Base-by-base conservation (phyloP, 192 early-diverging fungal genomes). In the Coemansia sp. region DNA sequence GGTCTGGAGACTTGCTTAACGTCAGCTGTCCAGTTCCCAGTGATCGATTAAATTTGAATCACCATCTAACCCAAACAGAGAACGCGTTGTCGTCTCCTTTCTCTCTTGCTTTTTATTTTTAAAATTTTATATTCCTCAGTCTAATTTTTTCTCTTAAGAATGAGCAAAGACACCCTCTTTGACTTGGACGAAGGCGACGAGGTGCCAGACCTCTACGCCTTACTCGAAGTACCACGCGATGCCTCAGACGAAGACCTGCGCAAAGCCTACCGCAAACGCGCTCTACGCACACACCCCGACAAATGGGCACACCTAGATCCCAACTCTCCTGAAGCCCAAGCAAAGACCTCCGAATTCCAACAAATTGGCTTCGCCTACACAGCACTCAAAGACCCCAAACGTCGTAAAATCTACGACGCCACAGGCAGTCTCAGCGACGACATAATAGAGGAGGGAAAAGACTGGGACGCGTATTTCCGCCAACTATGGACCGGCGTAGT, bases 211-310 rank as follows among this genome's bases (percentile, higher is more conserved):
- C 91, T 92, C 68, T 99, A 99, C 78, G 91, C 90, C 52, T 53
- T 95, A 12, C 87, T 99, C 12, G 89, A 87, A 6, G 92, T 96
- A 5, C 36, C 80, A 12, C 69, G 86, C 16, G 85, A 82, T 27
- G 96, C 96, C 9, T 91, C 89, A 16, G 83, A 87, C 29, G 88
- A 86, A 8, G 90, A 93, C 39, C 95, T 99, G 74, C 98, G 98
- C 76, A 95, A 94, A 74, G 94, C 91, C 9, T 98, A 98, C 87
- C 90, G 94, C 66, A 82, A 89, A 36, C 81, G 89, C 39, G 97
- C 95, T 5, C 84, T 95, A 12, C 89, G 89, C 64, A 95, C 85
- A 60, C 97, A 99, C 70, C 97, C 97, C 0, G 97, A 99, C 87
- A 98, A 98, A 77, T 89, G 88, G 78, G 72, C 85, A 33, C 87